Base-by-base conservation (phyloP, 805 yeast genomes). In the Clavispora asparagi region DNA sequence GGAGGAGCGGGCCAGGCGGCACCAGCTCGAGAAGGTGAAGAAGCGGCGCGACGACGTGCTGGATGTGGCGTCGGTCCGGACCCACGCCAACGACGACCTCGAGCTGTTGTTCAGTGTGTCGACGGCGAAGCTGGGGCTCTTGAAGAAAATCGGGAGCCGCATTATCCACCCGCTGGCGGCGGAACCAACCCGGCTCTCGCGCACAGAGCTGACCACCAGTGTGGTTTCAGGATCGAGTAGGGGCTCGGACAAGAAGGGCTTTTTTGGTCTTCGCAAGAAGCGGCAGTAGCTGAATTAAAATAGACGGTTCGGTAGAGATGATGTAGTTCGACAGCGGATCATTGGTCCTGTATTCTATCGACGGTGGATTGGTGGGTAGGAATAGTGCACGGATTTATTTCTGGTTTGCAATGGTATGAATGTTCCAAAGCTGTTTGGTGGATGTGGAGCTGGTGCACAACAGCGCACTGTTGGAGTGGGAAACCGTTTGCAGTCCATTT, bases 21-120 rank as follows among this genome's bases (percentile, higher is more conserved):
- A 45, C 19, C 51, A 44, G 13, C 39, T 42, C n/a, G 49, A 51
- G 43, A 49, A 48, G 33, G 48, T 45, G 32, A 45, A 45, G 37
- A 53, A 48, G 30, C 11, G 30, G n/a, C 37, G 37, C 37, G 37
- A 33, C 12, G 37, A 33, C 13, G 35, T 14, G 19, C 23, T 17
- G 35, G 35, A 31, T 9, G 16, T 9, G 35, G 35, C 17, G 17
- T 31, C 17, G 8, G 13, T 12, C 32, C 32, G 32, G 3, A 13
- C 7, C 32, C 32, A 13, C 12, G 32, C 14, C 32, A 31, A 23
- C 32, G 32, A 26, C n/a, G 41, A 39, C 19, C 31, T 14, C 13
- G 37, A 33, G 41, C 41, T 39, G 41, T 5, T 39, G 19, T 10
- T 25, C 32, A 26, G 41, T 10, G 41, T 26, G 7, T 26, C 41